phyloP scores from a whole-genome alignment of 2,329 filamentous ascomycete genomes.

The Orbilia blumenaviensis region DNA sequence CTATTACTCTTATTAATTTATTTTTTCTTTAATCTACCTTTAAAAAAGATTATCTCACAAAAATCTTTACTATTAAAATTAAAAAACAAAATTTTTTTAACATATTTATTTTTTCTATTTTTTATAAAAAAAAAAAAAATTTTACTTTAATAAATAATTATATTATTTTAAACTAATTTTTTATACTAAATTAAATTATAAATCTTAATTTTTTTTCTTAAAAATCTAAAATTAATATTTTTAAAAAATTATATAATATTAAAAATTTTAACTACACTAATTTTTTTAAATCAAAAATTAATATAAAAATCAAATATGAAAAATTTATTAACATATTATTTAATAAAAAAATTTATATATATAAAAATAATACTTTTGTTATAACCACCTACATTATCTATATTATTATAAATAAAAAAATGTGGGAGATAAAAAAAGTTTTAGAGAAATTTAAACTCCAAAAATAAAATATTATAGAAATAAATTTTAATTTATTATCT shows the following conservation, averaged over 20 bases:
- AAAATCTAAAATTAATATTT: not conserved
- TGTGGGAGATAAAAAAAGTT: not conserved
- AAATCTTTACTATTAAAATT: not conserved
- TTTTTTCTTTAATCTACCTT: not conserved
- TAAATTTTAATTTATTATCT: not conserved
- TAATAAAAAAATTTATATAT: not conserved
- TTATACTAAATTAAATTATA: not conserved
- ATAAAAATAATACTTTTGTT: not conserved
- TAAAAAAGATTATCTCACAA: not conserved
- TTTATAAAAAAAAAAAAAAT: not conserved
- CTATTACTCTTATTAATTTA: not conserved
- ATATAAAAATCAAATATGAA: not conserved
- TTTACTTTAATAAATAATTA: not conserved
- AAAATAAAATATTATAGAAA: not conserved
- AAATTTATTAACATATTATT: not conserved
- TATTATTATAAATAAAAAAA: not conserved
- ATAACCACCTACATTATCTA: not conserved
- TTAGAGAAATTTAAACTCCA: not conserved
- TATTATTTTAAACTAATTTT: not conserved
- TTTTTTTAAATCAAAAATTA: not conserved
- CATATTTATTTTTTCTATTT: not conserved
- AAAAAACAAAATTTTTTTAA: not conserved
- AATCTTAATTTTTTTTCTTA: not conserved
- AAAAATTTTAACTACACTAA: too few species aligned
- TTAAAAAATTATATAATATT: not conserved